Evolutionary conservation across 2,329 filamentous ascomycete genomes (phyloP).

Genomic region (Ophiocordyceps camponoti-floridani): DNA sequence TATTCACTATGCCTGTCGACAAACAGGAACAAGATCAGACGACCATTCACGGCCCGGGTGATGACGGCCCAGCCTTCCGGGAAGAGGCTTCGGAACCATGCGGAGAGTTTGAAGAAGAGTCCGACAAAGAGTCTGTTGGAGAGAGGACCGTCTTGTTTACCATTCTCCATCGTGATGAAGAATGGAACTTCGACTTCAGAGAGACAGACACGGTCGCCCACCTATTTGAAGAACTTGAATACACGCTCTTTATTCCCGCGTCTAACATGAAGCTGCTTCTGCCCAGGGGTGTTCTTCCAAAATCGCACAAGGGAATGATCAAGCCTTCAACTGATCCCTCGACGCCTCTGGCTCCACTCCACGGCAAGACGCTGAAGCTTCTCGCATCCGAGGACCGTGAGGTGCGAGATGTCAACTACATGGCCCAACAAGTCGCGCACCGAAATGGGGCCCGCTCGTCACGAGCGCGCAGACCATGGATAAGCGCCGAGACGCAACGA

Average conservation of each 20-base stretch:
- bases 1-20: not conserved
- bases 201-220: conserved; percentile 32
- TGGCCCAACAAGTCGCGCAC: conserved; percentile 27
- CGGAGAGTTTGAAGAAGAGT: too few relatives aligned
- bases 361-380: conserved; percentile 42
- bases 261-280: conserved; percentile 52
- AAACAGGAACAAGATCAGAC: not conserved
- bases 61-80: too few relatives aligned
- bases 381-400: conserved; percentile 46
- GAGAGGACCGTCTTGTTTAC: too few relatives aligned
- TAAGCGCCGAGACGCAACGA: conserved; percentile 2
- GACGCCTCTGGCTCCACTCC: conserved; percentile 28
- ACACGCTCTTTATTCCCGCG: conserved; percentile 37
- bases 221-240: conserved; percentile 39
- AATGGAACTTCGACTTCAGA: conserved; percentile 24
- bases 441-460: conserved; percentile 23
- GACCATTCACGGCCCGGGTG: too few relatives aligned
- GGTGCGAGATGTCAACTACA: conserved; percentile 33
- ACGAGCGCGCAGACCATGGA: conserved; percentile 10
- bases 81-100: too few relatives aligned
- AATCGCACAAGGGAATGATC: conserved; percentile 38
- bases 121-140: too few relatives aligned
- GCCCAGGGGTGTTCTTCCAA: conserved; percentile 35
- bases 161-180: conserved; percentile 21
- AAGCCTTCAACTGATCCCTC: conserved; percentile 43